Conservation (phyloP, 2,329 filamentous ascomycete species). For the Blastomyces gilchristii region DNA sequence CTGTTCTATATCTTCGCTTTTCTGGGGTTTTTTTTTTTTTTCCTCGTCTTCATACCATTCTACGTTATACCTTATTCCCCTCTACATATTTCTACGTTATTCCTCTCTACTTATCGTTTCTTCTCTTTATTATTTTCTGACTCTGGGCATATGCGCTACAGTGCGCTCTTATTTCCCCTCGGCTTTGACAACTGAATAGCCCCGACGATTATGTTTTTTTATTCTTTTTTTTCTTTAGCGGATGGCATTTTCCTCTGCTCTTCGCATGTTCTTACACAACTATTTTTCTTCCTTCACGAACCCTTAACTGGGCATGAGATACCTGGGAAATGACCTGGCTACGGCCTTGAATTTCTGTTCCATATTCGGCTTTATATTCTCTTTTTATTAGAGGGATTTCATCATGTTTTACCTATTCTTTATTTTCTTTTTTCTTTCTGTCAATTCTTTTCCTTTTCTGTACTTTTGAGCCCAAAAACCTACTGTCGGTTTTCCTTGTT, state of each 20-base stretch:
- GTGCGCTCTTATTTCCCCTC: neutral
- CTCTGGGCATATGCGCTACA: neutral
- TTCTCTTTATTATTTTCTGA: neutral
- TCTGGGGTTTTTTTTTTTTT: neutral
- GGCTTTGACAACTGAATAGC: neutral
- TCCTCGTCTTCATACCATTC: neutral
- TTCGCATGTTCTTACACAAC: neutral
- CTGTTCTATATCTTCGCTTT: neutral
- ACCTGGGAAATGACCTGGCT: conserved; percentile 7
- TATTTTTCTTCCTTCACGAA: neutral
- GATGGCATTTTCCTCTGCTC: neutral
- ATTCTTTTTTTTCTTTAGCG: neutral
- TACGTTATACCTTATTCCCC: neutral
- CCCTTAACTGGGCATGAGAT: conserved; percentile 5
- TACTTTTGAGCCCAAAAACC: neutral
- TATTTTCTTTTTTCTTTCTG: neutral
- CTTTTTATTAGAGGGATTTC: conserved; percentile 7
- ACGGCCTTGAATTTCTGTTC: conserved; percentile 1
- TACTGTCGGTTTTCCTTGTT: neutral
- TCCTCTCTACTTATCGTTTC: neutral
- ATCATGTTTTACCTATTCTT: neutral
- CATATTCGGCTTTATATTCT: neutral
- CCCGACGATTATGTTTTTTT: neutral
- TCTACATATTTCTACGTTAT: neutral
- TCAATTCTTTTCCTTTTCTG: neutral